Base-by-base conservation (phyloP, 2,329 filamentous ascomycete species). In the Calonectria pauciramosa region DNA sequence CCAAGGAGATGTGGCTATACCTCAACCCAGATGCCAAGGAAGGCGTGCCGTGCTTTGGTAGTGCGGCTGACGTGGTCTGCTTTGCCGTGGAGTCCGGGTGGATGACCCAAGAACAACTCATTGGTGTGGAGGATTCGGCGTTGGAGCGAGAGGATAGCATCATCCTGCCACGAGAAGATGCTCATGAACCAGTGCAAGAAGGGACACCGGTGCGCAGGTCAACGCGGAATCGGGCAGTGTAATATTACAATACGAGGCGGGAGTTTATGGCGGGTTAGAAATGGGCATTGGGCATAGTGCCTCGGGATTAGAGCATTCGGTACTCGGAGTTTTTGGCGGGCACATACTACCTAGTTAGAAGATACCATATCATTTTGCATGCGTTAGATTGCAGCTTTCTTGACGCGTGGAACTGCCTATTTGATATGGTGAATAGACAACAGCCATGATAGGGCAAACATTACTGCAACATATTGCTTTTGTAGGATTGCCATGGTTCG, bases 31-130 rank as follows among this genome's bases (percentile, higher is more conserved):
- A 88, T 1, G 89, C 90, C 2, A 85, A 85, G 28, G 84, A 86
- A 8, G 82, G 82, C 14, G 82, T 89, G 5, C 87, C 90, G 10
- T 88, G 87, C 38, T 92, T 92, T 77, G 86, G 86, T 3, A 88
- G 88, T 63, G 90, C 91, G 2, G 90, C 87, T 16, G 90, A 92
- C 74, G 86, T 92, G 23, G 89, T 92, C 38, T 84, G 87, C 65
- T 92, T 91, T 78, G 89, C 89, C 4, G 85, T 91, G 14, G 90
- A 92, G 82, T 86, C 89, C 1, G 90, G 90, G 8, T 92, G 91
- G 91, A 83, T 92, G 56, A 86, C 85, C 1, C 87, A 89, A 77
- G 86, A 86, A 23, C 90, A 92, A 82, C 80, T 92, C 51, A 82
- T 86, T 30, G 88, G 85, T 5, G 77, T 79, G 2, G 83, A 81